phyloP scores from a whole-genome alignment of 345 rosid species.

The Brassica nigra region DNA sequence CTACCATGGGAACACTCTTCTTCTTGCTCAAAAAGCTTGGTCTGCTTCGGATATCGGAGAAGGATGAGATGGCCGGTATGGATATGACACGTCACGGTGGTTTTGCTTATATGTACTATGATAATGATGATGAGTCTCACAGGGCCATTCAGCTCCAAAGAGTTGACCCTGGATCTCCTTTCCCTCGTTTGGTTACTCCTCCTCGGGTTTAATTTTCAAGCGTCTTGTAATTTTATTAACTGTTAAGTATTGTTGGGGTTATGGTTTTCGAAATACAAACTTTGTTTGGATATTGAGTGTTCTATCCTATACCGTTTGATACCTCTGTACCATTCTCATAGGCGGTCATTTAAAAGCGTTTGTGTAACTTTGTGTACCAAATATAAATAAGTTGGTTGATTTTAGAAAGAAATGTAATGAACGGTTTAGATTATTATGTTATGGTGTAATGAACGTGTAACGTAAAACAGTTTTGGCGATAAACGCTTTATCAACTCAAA shows the following conservation, averaged over 20 bases:
- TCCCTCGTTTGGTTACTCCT: neutral
- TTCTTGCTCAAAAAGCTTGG: constrained; percentile 53
- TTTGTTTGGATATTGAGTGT: constrained; percentile 8
- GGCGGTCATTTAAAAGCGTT: neutral
- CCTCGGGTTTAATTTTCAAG: constrained; percentile 2
- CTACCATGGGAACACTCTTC: constrained; percentile 73
- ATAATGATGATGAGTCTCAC: constrained; percentile 50
- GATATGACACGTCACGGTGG: constrained; percentile 87
- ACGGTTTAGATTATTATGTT: neutral
- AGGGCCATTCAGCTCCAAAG: constrained; percentile 41
- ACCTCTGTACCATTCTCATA: neutral
- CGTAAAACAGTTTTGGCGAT: neutral
- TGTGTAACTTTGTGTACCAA: neutral
- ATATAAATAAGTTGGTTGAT: neutral
- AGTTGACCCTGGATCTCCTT: constrained; percentile 36
- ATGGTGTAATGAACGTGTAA: neutral
- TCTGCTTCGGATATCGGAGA: constrained; percentile 64
- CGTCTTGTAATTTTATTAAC: neutral
- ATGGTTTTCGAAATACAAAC: constrained; percentile 10
- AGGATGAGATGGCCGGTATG: constrained; percentile 86
- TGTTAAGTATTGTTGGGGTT: neutral
- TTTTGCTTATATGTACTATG: constrained; percentile 71
- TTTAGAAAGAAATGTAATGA: neutral
- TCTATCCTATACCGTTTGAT: neutral
- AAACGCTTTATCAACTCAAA: neutral